A percentile compares a stretch with the other conserved stretches of the same genome.
Evolutionary conservation across 805 yeast species (phyloP).

Genomic region (Metschnikowia borealis): DNA sequence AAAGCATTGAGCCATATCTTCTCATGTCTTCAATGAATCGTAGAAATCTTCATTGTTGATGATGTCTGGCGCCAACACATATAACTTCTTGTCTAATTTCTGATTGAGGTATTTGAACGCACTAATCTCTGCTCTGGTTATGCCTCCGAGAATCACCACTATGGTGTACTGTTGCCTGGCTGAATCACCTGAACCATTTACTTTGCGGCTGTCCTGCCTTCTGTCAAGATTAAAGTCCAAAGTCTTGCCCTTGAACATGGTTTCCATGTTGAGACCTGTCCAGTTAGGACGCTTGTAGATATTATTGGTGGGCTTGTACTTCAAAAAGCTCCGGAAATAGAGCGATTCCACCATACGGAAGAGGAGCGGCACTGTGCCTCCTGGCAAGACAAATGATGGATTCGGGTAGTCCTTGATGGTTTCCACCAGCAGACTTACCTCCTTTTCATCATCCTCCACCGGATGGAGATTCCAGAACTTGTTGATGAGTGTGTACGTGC

Average conservation of each 20-base stretch:
- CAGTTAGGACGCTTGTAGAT: constrained; percentile 38
- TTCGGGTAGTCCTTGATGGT: constrained; percentile 35
- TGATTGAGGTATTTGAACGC: constrained; percentile 61
- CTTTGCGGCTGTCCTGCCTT: constrained; percentile 20
- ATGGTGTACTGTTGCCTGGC: constrained; percentile 30
- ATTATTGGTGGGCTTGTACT: constrained; percentile 37
- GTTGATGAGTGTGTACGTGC: constrained; percentile 35
- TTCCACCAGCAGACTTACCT: constrained; percentile 8
- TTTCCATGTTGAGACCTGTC: constrained; percentile 40
- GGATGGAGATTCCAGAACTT: constrained; percentile 51
- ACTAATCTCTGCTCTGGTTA: constrained; percentile 80
- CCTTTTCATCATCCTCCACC: constrained; percentile 21
- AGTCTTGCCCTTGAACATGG: constrained; percentile 40
- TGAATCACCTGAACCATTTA: neutral
- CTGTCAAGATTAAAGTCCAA: constrained; percentile 35
- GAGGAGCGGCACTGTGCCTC: constrained; percentile 69
- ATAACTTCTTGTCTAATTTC: constrained; percentile 36
- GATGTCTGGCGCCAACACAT: constrained; percentile 44
- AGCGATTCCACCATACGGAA: constrained; percentile 66
- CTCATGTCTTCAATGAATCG: neutral
- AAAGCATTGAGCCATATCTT: neutral
- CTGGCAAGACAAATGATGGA: constrained; percentile 69
- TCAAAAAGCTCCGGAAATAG: constrained; percentile 52
- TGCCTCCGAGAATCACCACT: constrained; percentile 73
- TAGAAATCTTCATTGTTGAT: constrained; percentile 33